Percentiles rank a stretch among this genome's conserved stretches.
Conservation (phyloP, 345 rosid species). For the Corchorus capsularis region DNA sequence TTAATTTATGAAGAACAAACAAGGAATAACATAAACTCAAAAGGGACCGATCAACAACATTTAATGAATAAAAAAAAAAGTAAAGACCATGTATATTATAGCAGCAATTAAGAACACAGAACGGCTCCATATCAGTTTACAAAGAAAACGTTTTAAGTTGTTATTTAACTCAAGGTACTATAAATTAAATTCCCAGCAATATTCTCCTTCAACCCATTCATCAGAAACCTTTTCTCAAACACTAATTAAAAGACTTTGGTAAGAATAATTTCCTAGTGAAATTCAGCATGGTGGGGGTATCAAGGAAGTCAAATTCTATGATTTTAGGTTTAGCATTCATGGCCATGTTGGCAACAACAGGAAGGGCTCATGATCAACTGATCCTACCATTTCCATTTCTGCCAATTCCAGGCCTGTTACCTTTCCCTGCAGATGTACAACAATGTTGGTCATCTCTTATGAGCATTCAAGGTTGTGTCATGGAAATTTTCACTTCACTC, state of each 20-base stretch:
- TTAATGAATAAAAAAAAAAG: no score
- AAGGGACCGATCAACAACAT: no score
- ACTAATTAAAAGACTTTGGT: not conserved
- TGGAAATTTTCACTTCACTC: not conserved
- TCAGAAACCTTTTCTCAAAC: not conserved
- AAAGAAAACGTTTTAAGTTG: not conserved
- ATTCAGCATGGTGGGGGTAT: not conserved
- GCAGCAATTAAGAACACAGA: not conserved
- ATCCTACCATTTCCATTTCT: not conserved
- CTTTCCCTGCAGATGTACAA: not conserved
- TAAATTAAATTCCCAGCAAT: not conserved
- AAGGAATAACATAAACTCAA: no score
- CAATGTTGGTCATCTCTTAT: conserved; percentile 11
- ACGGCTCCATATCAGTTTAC: not conserved
- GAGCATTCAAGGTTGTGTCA: conserved; percentile 1
- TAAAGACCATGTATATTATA: no score
- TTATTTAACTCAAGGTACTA: not conserved
- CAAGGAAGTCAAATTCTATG: not conserved
- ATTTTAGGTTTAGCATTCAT: not conserved
- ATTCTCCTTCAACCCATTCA: not conserved
- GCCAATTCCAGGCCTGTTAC: not conserved
- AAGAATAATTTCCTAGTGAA: not conserved
- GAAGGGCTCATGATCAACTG: not conserved
- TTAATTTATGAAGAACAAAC: no score
- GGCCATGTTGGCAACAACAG: not conserved